Base-by-base conservation (phyloP, 768 basidiomycete genomes). In the Leccinum ochraceum region DNA sequence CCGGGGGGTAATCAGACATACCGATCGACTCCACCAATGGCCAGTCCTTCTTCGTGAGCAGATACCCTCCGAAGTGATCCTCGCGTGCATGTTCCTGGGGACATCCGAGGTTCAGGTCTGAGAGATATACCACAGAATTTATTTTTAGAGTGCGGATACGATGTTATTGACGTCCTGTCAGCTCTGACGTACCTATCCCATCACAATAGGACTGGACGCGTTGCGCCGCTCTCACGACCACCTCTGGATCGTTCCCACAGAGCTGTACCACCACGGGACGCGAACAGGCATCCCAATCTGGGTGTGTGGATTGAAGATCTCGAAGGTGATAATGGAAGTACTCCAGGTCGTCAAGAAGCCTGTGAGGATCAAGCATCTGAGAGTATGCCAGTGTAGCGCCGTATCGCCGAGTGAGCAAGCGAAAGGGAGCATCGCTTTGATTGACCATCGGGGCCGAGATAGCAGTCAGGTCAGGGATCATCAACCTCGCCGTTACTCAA, bases 51-150 rank as follows among this genome's bases (percentile, higher is more conserved):
- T 86, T 84, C 22, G 80, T 81, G 14, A 92, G 79, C n/a, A 93
- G 78, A 68, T 92, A 93, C 17, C 86, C 89, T 3, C 90, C 91
- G 66, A 81, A 89, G 66, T 87, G 89, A 10, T 79, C 84, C 44
- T 86, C 81, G 39, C 79, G 77, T 13, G 90, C 89, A 26, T 81
- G 78, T 56, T 87, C 83, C 66, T 89, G 89, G 24, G 91, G 91
- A 70, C 91, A 93, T 16, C 91, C 91, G 11, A 92, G 80, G 71
- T 93, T 93, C 56, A 92, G 69, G 76, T 92, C 91, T 93, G 63
- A 10, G 36, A 32, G 37, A 26, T 26, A 16, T 62, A 71, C 67
- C 48, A 63, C 50, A 62, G 26, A 20, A 56, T 49, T 32, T 14
- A 30, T 37, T 56, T 48, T 13, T 37, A 58, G 39, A 54, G 36